Conservation (phyloP, 192 early-diverging fungal species). For the Entomortierella chlamydospora region DNA sequence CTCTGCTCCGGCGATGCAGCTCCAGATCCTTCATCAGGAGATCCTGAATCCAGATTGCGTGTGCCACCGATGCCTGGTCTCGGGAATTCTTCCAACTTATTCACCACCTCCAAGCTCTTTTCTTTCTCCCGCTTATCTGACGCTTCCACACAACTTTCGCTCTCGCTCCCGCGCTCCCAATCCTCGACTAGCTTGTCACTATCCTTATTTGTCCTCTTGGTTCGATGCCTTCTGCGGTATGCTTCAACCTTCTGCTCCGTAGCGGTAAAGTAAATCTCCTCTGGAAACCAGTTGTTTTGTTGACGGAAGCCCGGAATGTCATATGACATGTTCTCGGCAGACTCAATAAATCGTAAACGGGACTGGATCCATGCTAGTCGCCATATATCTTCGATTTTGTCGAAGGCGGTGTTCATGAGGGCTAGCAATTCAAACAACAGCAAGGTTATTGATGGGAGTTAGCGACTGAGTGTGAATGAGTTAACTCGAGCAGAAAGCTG, state of each 20-base stretch:
- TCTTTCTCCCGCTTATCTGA: no score
- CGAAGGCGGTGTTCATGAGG: conserved; percentile 31
- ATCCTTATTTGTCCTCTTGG: neutral
- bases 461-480: no score
- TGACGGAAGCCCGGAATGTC: conserved; percentile 27
- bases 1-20: no score
- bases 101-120: no score
- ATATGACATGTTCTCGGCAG: conserved; percentile 45
- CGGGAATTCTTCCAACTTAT: no score
- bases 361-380: conserved; percentile 26
- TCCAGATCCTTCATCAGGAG: no score
- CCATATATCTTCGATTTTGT: conserved; percentile 26
- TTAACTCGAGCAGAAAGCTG: no score
- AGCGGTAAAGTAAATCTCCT: conserved; percentile 23
- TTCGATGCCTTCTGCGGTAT: conserved; percentile 8
- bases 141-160: no score
- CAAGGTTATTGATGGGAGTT: no score
- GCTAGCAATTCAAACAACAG: no score
- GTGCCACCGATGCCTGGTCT: no score
- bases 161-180: neutral
- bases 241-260: conserved; percentile 6
- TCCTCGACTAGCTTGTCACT: neutral
- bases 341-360: conserved; percentile 28
- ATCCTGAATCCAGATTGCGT: no score
- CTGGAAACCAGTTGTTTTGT: conserved; percentile 7